These are phyloP conservation scores for Candida neerlandica DNA, from an alignment of 1,139 yeast species.

Conservation along the genomic window DNA sequence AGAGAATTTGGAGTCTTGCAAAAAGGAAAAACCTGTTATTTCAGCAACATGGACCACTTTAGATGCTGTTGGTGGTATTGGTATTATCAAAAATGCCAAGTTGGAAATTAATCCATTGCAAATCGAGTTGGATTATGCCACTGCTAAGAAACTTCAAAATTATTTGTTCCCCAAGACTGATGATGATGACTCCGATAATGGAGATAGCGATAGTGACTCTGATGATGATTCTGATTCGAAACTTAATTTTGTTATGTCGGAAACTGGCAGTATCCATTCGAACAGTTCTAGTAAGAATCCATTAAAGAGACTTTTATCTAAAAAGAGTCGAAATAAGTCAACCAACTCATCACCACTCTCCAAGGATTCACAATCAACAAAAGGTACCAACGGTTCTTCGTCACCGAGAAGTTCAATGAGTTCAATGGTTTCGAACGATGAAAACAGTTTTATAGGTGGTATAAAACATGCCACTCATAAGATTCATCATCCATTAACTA, in stretches of 20 bases:
- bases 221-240: slow-evolving; percentile 1
- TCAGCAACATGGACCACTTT: slow-evolving; percentile 70
- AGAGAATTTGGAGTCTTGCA: slow-evolving; percentile 10
- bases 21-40: slow-evolving; percentile 40
- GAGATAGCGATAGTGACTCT: slow-evolving; percentile 4
- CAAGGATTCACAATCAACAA: not conserved
- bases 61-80: slow-evolving; percentile 85
- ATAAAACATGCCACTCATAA: slow-evolving; percentile 19
- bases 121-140: slow-evolving; percentile 69
- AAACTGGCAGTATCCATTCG: slow-evolving; percentile 3
- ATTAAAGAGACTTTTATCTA: slow-evolving; percentile 17
- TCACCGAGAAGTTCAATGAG: slow-evolving; percentile 5
- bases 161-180: slow-evolving; percentile 64
- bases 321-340: slow-evolving; percentile 8
- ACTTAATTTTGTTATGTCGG: not conserved
- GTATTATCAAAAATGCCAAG: slow-evolving; percentile 49
- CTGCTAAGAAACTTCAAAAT: slow-evolving; percentile 62
- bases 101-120: slow-evolving; percentile 69
- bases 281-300: slow-evolving; percentile 17
- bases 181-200: slow-evolving; percentile 13
- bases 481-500: not conserved
- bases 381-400: not conserved
- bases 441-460: not conserved
- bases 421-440: slow-evolving; percentile 5
- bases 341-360: not conserved